A percentile compares a stretch with the other conserved stretches of the same genome.
These are phyloP conservation scores for Tephrocybe sp. DNA, from an alignment of 768 basidiomycete genomes.

Conservation along the genomic window DNA sequence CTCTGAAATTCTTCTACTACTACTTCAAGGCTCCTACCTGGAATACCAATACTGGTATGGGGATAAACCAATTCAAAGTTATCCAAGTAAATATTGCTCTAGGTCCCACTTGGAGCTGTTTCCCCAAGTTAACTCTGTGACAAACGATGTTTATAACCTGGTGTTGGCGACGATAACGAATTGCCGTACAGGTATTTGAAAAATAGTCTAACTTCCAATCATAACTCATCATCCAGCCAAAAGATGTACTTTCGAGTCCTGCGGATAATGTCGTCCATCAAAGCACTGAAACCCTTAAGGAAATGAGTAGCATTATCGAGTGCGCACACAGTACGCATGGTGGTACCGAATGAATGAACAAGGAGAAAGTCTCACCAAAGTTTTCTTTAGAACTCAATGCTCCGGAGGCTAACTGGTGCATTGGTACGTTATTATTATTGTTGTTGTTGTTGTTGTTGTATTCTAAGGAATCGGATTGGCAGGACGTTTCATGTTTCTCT, in stretches of 20 bases:
- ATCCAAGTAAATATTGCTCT: too few species aligned
- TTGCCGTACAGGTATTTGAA: slow-evolving; percentile 3
- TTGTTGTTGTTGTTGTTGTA: not conserved
- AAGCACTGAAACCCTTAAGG: slow-evolving; percentile 1
- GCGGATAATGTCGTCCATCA: slow-evolving; percentile 2
- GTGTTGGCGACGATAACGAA: not conserved
- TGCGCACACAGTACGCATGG: not conserved
- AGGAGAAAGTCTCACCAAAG: not conserved
- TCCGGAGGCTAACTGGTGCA: slow-evolving; percentile 2
- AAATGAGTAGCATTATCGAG: slow-evolving; percentile 3
- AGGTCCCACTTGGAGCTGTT: slow-evolving; percentile 7
- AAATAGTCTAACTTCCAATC: not conserved
- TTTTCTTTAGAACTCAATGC: not conserved
- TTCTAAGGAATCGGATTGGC: not conserved
- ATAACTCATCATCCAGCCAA: not conserved
- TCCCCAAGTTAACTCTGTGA: not conserved
- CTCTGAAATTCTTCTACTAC: too few species aligned
- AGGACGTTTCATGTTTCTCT: slow-evolving; percentile 13
- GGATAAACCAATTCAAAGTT: too few species aligned
- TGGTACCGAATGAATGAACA: not conserved
- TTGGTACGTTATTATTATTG: not conserved
- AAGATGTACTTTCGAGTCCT: not conserved
- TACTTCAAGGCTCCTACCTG: too few species aligned
- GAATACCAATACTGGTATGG: too few species aligned
- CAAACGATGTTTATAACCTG: not conserved